phyloP scores from a whole-genome alignment of 257 asterid genomes.

The Dorcoceras hygrometricum region DNA sequence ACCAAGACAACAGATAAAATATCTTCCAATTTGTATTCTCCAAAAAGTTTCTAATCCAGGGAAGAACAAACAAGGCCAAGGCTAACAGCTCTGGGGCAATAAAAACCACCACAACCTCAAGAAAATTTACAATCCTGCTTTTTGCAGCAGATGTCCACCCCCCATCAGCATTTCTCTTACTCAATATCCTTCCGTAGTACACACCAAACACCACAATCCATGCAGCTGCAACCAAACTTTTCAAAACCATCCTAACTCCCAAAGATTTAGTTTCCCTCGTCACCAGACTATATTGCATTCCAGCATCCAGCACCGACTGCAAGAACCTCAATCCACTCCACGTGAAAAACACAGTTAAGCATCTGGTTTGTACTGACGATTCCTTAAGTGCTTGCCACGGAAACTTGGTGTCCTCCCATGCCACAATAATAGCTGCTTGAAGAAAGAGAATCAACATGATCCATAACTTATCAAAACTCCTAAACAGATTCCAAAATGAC shows the following conservation, averaged over 20 bases:
- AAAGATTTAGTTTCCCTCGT: constrained; percentile 84
- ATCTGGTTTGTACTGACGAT: constrained; percentile 70
- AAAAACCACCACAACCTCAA: constrained; percentile 67
- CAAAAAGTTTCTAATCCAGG: constrained; percentile 85
- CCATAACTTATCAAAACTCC: constrained; percentile 98
- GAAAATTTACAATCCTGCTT: constrained; percentile 58
- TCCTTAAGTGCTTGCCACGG: constrained; percentile 81
- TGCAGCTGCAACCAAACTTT: constrained; percentile 66
- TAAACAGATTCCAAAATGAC: constrained; percentile 84
- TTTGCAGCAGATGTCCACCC: constrained; percentile 48
- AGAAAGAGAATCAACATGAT: constrained; percentile 80
- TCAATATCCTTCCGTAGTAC: constrained; percentile 73
- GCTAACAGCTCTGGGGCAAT: constrained; percentile 83
- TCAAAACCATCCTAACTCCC: constrained; percentile 84
- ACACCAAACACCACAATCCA: constrained; percentile 90
- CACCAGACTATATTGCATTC: constrained; percentile 78
- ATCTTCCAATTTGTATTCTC: constrained; percentile 94
- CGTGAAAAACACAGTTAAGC: constrained; percentile 76
- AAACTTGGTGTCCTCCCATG: constrained; percentile 59
- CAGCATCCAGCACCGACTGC: constrained; percentile 81
- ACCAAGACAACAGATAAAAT: constrained; percentile 82
- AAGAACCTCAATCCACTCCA: constrained; percentile 89
- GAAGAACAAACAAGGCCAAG: constrained; percentile 66
- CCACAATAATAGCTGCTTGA: constrained; percentile 85
- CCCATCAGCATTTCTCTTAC: constrained; percentile 51